phyloP scores from a whole-genome alignment of 169 alveolate genomes.

The Eimeria maxima region DNA sequence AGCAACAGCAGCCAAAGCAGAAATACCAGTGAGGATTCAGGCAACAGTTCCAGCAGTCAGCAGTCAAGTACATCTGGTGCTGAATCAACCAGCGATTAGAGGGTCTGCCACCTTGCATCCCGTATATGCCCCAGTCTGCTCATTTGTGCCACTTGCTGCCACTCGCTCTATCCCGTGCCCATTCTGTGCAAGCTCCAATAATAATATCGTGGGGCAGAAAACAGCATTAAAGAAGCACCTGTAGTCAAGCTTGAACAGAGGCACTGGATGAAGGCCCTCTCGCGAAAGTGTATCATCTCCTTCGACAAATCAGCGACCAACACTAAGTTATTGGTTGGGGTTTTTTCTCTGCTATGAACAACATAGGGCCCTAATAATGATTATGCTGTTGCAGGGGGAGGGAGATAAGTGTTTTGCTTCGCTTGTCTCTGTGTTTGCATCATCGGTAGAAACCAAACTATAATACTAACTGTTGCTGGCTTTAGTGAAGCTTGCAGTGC shows the following conservation, averaged over 20 bases:
- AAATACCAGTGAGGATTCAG: background rate
- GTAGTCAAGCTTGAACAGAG: background rate
- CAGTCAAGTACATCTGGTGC: background rate
- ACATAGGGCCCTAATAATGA: background rate
- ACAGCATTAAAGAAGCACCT: background rate
- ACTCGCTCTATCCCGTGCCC: background rate
- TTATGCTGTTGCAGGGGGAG: background rate
- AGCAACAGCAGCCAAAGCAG: conserved; percentile 12
- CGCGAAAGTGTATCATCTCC: background rate
- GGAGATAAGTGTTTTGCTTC: background rate
- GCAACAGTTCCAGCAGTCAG: conserved; percentile 11
- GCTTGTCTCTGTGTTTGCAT: background rate
- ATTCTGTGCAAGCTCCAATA: background rate
- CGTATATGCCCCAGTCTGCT: background rate
- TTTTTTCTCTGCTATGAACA: background rate
- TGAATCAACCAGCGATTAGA: conserved; percentile 31
- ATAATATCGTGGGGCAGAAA: background rate
- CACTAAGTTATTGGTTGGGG: background rate
- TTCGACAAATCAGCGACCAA: background rate
- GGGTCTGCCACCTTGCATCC: background rate
- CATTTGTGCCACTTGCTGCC: background rate
- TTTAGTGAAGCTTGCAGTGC: no score
- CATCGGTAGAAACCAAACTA: no score
- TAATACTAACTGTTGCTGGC: no score
- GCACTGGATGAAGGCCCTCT: background rate